phyloP scores from a whole-genome alignment of 768 basidiomycete species.

The Lepiota subincarnata region DNA sequence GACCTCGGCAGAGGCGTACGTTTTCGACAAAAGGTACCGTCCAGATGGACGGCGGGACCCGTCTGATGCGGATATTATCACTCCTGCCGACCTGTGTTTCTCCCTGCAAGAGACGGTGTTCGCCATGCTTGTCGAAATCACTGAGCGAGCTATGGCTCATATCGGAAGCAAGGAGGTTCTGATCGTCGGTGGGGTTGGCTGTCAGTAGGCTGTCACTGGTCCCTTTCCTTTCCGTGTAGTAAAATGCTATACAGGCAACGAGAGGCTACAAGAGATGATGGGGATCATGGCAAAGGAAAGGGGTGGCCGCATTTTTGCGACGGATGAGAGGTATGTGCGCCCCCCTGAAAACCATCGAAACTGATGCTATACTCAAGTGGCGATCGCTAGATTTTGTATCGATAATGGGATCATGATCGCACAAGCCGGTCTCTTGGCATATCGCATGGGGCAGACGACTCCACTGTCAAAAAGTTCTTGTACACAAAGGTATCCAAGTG shows the following conservation, averaged over 20 bases:
- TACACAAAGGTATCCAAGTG: conserved; percentile 73
- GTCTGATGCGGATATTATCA: conserved; percentile 68
- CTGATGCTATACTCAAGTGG: not conserved
- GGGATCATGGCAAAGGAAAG: conserved; percentile 92
- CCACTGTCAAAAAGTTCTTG: conserved; percentile 77
- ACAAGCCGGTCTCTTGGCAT: conserved; percentile 90
- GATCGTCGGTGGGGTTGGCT: conserved; percentile 99
- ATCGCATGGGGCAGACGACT: conserved; percentile 85
- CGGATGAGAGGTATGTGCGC: conserved; percentile 82
- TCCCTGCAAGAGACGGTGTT: conserved; percentile 96
- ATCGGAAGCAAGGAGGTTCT: conserved; percentile 94
- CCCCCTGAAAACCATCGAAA: not conserved
- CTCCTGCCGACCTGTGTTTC: conserved; percentile 94
- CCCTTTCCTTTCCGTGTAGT: not conserved
- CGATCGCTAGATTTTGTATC: conserved; percentile 81
- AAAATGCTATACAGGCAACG: conserved; percentile 59
- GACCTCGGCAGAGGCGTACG: conserved; percentile 84
- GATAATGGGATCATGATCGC: conserved; percentile 99
- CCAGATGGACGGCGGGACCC: conserved; percentile 36
- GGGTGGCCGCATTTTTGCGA: conserved; percentile 86
- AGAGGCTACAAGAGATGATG: conserved; percentile 98
- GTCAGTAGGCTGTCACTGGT: conserved; percentile 45
- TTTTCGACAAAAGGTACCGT: conserved; percentile 80
- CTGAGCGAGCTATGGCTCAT: conserved; percentile 98
- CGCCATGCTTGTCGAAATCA: conserved; percentile 98